Evolutionary conservation across 345 rosid species (phyloP).

Genomic region (Dovyalis caffra): DNA sequence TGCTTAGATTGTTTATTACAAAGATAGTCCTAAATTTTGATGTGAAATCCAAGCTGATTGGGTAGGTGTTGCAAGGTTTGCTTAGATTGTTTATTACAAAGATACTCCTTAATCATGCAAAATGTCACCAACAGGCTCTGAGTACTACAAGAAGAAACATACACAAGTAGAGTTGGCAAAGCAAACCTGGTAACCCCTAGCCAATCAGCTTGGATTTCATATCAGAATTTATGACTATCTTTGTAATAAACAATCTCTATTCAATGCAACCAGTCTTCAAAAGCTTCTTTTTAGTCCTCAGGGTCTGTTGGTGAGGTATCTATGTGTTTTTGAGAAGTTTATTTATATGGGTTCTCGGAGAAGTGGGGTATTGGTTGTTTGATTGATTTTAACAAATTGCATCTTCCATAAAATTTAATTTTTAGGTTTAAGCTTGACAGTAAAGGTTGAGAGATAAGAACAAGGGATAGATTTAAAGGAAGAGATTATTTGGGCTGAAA

Average conservation of each 20-base stretch:
- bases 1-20: neutral
- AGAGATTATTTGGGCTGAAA: neutral
- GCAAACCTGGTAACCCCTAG: too few relatives aligned
- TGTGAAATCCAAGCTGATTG: neutral
- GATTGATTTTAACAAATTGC: neutral
- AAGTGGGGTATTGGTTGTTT: neutral
- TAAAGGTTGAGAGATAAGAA: neutral
- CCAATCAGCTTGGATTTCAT: too few relatives aligned
- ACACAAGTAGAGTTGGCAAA: too few relatives aligned
- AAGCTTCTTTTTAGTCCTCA: constrained; percentile 1
- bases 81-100: too few relatives aligned
- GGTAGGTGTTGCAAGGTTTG: neutral
- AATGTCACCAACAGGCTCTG: too few relatives aligned
- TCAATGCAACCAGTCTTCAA: too few relatives aligned
- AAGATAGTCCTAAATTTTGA: neutral
- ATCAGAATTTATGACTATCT: too few relatives aligned
- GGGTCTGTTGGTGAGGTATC: neutral
- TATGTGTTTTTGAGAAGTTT: neutral
- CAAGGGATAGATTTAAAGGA: neutral
- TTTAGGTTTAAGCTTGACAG: neutral
- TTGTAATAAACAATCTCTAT: too few relatives aligned
- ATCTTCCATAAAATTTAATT: neutral
- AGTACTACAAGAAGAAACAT: too few relatives aligned
- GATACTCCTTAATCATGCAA: too few relatives aligned
- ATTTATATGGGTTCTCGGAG: neutral